Percentiles rank a stretch among this genome's conserved stretches.
phyloP scores from a whole-genome alignment of 352 stramenopile species.

The Aphanomyces cochlioides region DNA sequence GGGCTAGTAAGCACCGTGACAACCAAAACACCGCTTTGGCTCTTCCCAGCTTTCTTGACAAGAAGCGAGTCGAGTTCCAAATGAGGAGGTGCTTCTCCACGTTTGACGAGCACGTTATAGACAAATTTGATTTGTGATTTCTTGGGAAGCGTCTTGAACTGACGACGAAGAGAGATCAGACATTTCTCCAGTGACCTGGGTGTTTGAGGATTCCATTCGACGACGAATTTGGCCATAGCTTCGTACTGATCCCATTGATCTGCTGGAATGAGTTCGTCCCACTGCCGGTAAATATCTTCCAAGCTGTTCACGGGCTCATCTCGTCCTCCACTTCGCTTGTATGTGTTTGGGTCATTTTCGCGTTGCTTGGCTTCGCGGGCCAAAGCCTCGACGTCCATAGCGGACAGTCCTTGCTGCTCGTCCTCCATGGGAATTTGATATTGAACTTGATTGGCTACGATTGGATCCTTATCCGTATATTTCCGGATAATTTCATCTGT shows the following conservation, averaged over 20 bases:
- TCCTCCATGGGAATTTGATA: neutral
- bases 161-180: conserved; percentile 74
- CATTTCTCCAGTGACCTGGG: conserved; percentile 77
- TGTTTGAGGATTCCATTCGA: conserved; percentile 65
- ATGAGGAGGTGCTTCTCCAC: conserved; percentile 45
- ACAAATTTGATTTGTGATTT: conserved; percentile 90
- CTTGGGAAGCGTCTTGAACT: conserved; percentile 88
- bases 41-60: conserved; percentile 88
- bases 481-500: neutral
- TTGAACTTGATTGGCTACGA: conserved; percentile 11
- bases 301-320: conserved; percentile 81
- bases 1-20: conserved; percentile 91
- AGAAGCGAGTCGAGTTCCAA: conserved; percentile 71
- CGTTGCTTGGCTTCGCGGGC: conserved; percentile 29
- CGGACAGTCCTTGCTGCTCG: neutral
- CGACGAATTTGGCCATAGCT: conserved; percentile 79
- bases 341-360: conserved; percentile 78
- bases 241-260: conserved; percentile 68
- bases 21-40: conserved; percentile 86
- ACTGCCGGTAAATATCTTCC: conserved; percentile 84
- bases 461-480: conserved; percentile 13
- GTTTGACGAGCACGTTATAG: conserved; percentile 70
- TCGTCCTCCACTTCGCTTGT: conserved; percentile 75
- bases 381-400: conserved; percentile 28
- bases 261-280: conserved; percentile 75